Evolutionary conservation across 345 rosid species (phyloP), one percentile per base, ranked within the genome.

Genomic region (Syzygium aqueum): DNA sequence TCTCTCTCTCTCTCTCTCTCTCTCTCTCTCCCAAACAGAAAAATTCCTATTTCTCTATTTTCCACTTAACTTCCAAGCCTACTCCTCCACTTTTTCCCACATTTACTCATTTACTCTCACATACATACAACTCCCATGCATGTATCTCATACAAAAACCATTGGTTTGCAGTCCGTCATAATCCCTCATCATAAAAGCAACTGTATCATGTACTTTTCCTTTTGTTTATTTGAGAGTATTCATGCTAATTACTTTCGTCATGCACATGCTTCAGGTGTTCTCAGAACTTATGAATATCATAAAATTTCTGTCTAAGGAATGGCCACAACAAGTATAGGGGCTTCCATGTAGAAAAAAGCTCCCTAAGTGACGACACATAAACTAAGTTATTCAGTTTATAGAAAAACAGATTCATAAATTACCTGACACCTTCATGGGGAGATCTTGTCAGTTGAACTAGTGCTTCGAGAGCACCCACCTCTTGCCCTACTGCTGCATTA

Each of bases 401-500:
- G 14, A 57, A 77, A 51, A 53, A 54, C 27, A 52, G 13, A 85
- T 56, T 28, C 43, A 67, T 80, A 78, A 84, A 84, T 49, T 92
- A 95, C 97, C 97, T 97, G 91, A 96, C 99, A 91, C 99, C 98
- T 91, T 97, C 99, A 89, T 96, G 96, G 83, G 93, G 95, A 30
- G 98, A 94, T 73, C 92, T 91, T 40, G 96, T 95, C 78, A 97
- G 97, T 87, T 94, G 97, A 87, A 97, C 98, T 87, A 97, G 95
- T 80, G 97, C 98, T 92, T 97, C 98, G 53, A 97, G 94, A 86
- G 98, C 99, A 89, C 98, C 99, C 87, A 92, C 93, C 90, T 97
- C 99, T 93, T 94, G 95, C 87, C 99, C 99, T 87, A 97, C 98
- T n/a, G 98, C 96, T 89, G 99, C 94, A 92, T 97, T 96, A 80